Base-by-base conservation (phyloP, 805 yeast species). In the Teunomyces lycoperdinae region DNA sequence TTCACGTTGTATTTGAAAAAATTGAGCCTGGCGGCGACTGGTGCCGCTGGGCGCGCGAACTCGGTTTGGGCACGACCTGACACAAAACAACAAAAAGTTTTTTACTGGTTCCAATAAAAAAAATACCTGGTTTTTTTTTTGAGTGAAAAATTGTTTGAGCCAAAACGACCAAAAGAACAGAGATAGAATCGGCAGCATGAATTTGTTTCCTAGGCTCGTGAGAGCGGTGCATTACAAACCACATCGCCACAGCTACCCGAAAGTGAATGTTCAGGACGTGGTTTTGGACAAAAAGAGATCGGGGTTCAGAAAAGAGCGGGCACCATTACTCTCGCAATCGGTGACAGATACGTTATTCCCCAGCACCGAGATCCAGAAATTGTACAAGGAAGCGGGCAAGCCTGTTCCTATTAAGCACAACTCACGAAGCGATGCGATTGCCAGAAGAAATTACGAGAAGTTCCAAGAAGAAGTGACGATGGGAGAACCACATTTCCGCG, bases 401-500 rank as follows among this genome's bases (percentile, higher is more conserved):
- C 73, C 74, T 9, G 68, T 72, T 9, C 78, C 78, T 2, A 70
- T 70, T 51, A 69, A 67, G 57, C 67, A 63, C 59, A 57, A 64
- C 48, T 56, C 66, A 10, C 57, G 58, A 30, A 62, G 68, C 50
- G 76, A 70, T 48, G 58, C 54, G 34, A 66, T 71, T 47, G 67
- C 75, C 20, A 61, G 70, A 51, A 62, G 74, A 56, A 70, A 70
- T 57, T 61, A 57, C 50, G 70, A 71, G 36, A 61, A 62, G 48
- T 70, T 68, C 46, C 69, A 73, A 56, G 77, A 78, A 30, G 80
- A 83, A 49, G 76, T 85, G 38, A 81, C 77, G 26, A 68, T 68
- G 45, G 89, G 85, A 35, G 75, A 76, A 54, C 85, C 96, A 2
- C 96, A 90, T 73, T 92, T 89, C 78, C 75, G 74, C 35, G 80